A percentile compares a stretch with the other conserved stretches of the same genome.
Conservation (phyloP, 257 asterid genomes). For the Fraxinus excelsior region DNA sequence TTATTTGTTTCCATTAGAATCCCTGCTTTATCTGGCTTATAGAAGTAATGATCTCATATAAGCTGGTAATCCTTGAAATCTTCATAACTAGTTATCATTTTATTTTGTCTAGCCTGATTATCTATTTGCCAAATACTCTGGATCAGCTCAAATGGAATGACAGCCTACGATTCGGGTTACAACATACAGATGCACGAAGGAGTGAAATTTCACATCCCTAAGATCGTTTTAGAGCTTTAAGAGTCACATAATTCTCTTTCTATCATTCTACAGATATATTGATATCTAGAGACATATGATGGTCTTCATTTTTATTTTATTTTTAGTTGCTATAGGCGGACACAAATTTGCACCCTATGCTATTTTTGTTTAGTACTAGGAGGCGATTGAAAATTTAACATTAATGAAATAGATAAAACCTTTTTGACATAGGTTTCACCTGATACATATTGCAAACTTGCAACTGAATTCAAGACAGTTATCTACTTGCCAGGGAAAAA, state of each 20-base stretch:
- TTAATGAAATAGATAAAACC: no score
- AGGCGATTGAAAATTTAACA: not conserved
- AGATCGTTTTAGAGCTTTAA: not conserved
- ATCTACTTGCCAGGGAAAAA: not conserved
- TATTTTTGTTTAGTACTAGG: not conserved
- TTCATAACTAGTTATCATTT: not conserved
- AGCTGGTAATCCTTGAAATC: not conserved
- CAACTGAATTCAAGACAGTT: not conserved
- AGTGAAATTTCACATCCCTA: not conserved
- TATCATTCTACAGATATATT: conserved; percentile 2
- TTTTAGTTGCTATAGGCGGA: not conserved
- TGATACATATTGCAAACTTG: not conserved
- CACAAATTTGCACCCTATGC: not conserved
- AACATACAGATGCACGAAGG: not conserved
- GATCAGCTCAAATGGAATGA: conserved; percentile 2
- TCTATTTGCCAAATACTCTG: not conserved
- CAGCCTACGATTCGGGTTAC: not conserved
- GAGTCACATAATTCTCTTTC: not conserved
- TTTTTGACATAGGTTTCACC: not conserved
- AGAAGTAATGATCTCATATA: not conserved
- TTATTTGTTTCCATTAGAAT: not conserved
- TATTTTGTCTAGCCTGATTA: not conserved
- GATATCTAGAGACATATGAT: not conserved
- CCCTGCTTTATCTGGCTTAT: not conserved
- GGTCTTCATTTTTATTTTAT: not conserved